phyloP scores from a whole-genome alignment of 1,284 basidiomycete genomes.

The Wallemia mellicola region DNA sequence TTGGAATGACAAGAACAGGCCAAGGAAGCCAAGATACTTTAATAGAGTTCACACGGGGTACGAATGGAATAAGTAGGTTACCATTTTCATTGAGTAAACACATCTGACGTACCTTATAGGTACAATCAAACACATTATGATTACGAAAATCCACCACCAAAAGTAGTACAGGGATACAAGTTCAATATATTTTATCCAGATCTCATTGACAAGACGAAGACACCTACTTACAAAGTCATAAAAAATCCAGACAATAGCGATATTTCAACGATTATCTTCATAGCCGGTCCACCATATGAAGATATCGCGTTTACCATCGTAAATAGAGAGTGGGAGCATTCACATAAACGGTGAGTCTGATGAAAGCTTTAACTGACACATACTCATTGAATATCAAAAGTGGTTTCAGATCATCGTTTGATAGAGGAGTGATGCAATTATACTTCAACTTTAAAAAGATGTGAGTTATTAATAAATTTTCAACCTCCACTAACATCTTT shows the following conservation, averaged over 20 bases:
- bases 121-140: slow-evolving; percentile 98
- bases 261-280: slow-evolving; percentile 74
- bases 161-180: slow-evolving; percentile 97
- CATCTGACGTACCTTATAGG: not conserved
- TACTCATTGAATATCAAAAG: slow-evolving; percentile 8
- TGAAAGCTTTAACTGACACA: too few species aligned
- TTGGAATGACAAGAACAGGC: slow-evolving; percentile 96
- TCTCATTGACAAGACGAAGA: slow-evolving; percentile 82
- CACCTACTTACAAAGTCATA: slow-evolving; percentile 79
- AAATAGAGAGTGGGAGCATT: slow-evolving; percentile 92
- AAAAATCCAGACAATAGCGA: slow-evolving; percentile 78
- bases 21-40: slow-evolving; percentile 94
- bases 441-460: slow-evolving; percentile 12
- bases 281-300: slow-evolving; percentile 90
- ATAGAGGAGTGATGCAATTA: slow-evolving; percentile 23
- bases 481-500: not conserved
- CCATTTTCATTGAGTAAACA: not conserved
- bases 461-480: not conserved
- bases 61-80: slow-evolving; percentile 67
- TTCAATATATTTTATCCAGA: slow-evolving; percentile 90
- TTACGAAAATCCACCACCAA: slow-evolving; percentile 83
- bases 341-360: slow-evolving; percentile 62
- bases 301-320: slow-evolving; percentile 97
- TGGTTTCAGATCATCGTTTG: slow-evolving; percentile 25
- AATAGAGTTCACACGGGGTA: slow-evolving; percentile 99